These are phyloP conservation scores for Scheffersomyces lignosus DNA, from an alignment of 805 yeast genomes.

Conservation along the genomic window DNA sequence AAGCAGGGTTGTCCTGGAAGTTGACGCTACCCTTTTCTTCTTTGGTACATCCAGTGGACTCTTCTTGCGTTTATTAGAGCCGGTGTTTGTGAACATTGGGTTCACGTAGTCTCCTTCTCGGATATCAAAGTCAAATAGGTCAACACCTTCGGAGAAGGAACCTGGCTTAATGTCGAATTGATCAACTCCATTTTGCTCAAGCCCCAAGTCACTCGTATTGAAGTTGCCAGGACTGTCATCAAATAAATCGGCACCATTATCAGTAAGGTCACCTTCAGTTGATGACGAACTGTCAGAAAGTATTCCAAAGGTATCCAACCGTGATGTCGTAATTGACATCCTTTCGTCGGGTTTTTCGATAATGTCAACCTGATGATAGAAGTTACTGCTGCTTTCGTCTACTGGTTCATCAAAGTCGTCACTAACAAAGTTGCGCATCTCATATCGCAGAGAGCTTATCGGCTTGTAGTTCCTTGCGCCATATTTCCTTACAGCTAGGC, in stretches of 20 bases:
- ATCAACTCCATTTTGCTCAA: not conserved
- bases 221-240: not conserved
- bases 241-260: not conserved
- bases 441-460: constrained; percentile 4
- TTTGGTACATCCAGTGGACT: too few relatives aligned
- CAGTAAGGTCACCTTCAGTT: constrained; percentile 3
- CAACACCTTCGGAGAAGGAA: not conserved
- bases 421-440: constrained; percentile 18
- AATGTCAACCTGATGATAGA: not conserved
- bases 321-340: not conserved
- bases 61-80: too few relatives aligned
- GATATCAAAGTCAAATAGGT: constrained; percentile 10
- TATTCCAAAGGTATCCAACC: constrained; percentile 9
- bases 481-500: constrained; percentile 34
- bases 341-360: not conserved
- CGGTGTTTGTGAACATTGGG: too few relatives aligned
- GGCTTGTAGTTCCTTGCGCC: constrained; percentile 1
- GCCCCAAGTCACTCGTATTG: not conserved
- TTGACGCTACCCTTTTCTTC: too few relatives aligned
- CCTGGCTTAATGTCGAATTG: constrained; percentile 1
- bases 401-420: constrained; percentile 12
- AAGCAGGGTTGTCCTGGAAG: too few relatives aligned
- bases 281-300: constrained; percentile 8
- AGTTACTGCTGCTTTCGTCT: constrained; percentile 4
- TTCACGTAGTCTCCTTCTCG: constrained; percentile 16